phyloP scores from a whole-genome alignment of 345 rosid species.

The Melastoma malabathricum region DNA sequence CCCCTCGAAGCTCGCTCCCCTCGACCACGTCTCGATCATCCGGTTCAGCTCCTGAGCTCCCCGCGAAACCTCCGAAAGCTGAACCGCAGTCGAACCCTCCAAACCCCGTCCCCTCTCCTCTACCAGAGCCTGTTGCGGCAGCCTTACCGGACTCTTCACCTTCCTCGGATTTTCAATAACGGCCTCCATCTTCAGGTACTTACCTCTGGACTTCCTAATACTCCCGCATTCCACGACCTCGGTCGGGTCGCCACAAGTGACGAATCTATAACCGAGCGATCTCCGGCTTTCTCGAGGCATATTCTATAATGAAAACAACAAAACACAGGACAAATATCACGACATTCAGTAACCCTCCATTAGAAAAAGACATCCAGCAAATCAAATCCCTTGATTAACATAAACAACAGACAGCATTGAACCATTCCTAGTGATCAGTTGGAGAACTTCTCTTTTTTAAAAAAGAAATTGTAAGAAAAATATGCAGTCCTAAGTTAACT shows the following conservation, averaged over 20 bases:
- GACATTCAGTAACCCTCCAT: slow-evolving; percentile 7
- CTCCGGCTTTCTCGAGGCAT: slow-evolving; percentile 56
- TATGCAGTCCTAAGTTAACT: too few relatives aligned
- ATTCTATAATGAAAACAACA: slow-evolving; percentile 9
- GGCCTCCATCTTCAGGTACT: slow-evolving; percentile 26
- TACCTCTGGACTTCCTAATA: slow-evolving; percentile 44
- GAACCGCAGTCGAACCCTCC: slow-evolving; percentile 39
- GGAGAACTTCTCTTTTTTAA: too few relatives aligned
- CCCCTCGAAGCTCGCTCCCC: slow-evolving; percentile 22
- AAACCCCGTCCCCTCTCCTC: slow-evolving; percentile 20
- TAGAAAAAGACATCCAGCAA: too few relatives aligned
- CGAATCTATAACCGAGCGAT: slow-evolving; percentile 58
- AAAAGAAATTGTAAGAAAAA: too few relatives aligned
- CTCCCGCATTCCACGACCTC: slow-evolving; percentile 77
- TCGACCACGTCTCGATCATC: slow-evolving; percentile 53
- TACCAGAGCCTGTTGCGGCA: slow-evolving; percentile 9
- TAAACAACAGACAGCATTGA: too few relatives aligned
- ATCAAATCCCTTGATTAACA: too few relatives aligned
- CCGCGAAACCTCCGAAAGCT: slow-evolving; percentile 61
- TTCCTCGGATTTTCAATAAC: slow-evolving; percentile 12
- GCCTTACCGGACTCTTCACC: slow-evolving; percentile 13
- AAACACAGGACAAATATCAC: slow-evolving; percentile 11
- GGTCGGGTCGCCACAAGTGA: slow-evolving; percentile 75
- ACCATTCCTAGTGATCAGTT: too few relatives aligned
- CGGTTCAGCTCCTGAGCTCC: slow-evolving; percentile 75